A percentile compares a stretch with the other conserved stretches of the same genome.
Conservation (phyloP, 2,329 filamentous ascomycete species). For the Pestalotiopsis sp. region DNA sequence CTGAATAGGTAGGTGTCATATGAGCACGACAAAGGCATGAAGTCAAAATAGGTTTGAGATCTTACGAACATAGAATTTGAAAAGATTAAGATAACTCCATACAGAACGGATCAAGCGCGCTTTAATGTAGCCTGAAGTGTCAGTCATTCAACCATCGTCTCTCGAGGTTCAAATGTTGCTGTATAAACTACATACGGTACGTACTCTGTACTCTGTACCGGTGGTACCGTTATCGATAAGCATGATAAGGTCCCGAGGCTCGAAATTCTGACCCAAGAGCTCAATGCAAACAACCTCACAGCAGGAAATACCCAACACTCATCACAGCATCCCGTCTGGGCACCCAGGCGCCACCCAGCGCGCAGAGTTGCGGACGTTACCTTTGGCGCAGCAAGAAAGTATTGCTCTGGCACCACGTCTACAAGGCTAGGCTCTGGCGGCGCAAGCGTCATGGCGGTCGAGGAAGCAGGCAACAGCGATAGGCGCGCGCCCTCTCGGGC, state of each 20-base stretch:
- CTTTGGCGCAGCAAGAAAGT: background rate
- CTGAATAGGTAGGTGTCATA: no score
- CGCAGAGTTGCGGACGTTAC: background rate
- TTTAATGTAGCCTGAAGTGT: no score
- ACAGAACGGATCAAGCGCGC: no score
- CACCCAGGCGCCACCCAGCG: background rate
- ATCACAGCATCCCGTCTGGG: background rate
- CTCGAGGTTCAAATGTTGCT: no score
- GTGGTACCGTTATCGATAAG: background rate
- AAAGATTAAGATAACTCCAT: no score
- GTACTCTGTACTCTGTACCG: no score
- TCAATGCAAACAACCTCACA: background rate
- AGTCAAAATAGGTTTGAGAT: no score
- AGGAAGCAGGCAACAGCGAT: background rate
- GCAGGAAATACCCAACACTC: background rate
- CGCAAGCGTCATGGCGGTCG: background rate
- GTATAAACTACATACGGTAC: no score
- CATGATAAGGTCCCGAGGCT: background rate
- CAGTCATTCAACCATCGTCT: no score
- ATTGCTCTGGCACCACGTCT: no score
- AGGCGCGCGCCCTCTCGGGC: constrained; percentile 3
- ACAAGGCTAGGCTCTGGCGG: background rate
- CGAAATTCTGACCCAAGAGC: background rate
- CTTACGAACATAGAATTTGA: no score
- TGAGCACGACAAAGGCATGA: no score